Percentiles rank a stretch among this genome's conserved stretches.
phyloP scores from a whole-genome alignment of 345 rosid species.

The Salix viminalis region DNA sequence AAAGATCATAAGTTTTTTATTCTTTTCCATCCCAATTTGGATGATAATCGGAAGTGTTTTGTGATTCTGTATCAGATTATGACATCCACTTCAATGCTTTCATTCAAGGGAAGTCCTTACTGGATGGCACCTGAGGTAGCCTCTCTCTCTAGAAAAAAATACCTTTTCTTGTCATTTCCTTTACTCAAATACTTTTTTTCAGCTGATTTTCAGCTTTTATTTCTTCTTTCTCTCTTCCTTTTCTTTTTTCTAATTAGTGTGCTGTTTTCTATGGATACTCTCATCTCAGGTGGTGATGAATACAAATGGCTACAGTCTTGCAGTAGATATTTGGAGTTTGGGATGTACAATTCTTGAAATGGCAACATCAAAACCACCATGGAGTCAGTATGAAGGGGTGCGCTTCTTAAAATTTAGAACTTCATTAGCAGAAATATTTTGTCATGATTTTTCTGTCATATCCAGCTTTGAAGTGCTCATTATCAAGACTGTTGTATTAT shows the following conservation, averaged over 20 bases:
- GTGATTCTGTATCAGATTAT: conserved; percentile 51
- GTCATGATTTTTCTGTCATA: background rate
- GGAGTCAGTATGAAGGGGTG: conserved; percentile 98
- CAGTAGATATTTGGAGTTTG: conserved; percentile 96
- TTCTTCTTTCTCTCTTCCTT: background rate
- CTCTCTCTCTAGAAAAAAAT: background rate
- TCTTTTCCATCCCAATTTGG: conserved; percentile 5
- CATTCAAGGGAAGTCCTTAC: conserved; percentile 97
- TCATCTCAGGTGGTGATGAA: conserved; percentile 80
- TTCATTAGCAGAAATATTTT: background rate
- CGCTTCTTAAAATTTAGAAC: conserved; percentile 15
- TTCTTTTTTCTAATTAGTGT: background rate
- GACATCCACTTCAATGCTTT: conserved; percentile 74
- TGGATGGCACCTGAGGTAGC: conserved; percentile 99
- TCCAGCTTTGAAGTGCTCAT: conserved; percentile 8
- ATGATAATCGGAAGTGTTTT: conserved; percentile 13
- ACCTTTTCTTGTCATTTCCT: background rate
- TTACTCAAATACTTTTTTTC: background rate
- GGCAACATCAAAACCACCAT: conserved; percentile 95
- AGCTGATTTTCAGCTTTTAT: background rate
- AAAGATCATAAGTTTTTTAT: background rate
- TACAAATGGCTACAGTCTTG: conserved; percentile 72
- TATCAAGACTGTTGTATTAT: conserved; percentile 9
- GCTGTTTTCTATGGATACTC: background rate
- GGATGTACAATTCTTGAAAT: conserved; percentile 98